Percentiles rank a stretch among this genome's conserved stretches.
Evolutionary conservation across 2,329 filamentous ascomycete genomes (phyloP).

Genomic region (Byssochlamys sp.): DNA sequence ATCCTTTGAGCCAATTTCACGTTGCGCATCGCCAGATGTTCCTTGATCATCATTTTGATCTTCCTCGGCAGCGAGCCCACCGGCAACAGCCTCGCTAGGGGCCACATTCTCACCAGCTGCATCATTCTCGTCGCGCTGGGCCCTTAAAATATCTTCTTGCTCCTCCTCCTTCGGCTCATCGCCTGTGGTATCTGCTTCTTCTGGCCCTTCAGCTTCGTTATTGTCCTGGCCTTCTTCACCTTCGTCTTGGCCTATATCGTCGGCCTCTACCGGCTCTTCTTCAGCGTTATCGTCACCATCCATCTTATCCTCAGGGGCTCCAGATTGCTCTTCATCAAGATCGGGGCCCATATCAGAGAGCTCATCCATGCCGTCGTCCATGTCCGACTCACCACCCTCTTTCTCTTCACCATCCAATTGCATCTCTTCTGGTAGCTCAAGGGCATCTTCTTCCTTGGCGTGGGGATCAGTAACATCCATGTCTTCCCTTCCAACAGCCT

Average conservation of each 20-base stretch:
- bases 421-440: constrained; percentile 82
- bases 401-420: constrained; percentile 63
- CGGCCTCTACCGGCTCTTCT: constrained; percentile 18
- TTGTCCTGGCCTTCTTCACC: constrained; percentile 20
- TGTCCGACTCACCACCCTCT: constrained; percentile 45
- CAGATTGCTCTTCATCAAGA: constrained; percentile 23
- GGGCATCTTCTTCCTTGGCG: constrained; percentile 67
- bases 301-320: constrained; percentile 21
- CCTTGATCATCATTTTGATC: constrained; percentile 35
- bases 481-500: constrained; percentile 54
- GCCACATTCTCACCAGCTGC: constrained; percentile 47
- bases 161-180: constrained; percentile 43
- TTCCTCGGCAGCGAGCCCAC: constrained; percentile 29
- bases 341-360: constrained; percentile 35
- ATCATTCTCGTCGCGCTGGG: constrained; percentile 40
- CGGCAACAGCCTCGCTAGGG: constrained; percentile 32
- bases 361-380: constrained; percentile 40
- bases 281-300: constrained; percentile 18
- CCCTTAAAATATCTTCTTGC: constrained; percentile 39
- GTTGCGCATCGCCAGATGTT: constrained; percentile 38
- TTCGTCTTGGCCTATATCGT: constrained; percentile 25
- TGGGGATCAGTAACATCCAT: constrained; percentile 62
- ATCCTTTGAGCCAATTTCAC: constrained; percentile 36
- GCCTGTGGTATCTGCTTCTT: constrained; percentile 29
- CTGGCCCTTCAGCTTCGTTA: constrained; percentile 35